A percentile compares a stretch with the other conserved stretches of the same genome.
These are phyloP conservation scores for Balansia obtecta DNA, from an alignment of 2,329 filamentous ascomycete genomes.

Conservation along the genomic window DNA sequence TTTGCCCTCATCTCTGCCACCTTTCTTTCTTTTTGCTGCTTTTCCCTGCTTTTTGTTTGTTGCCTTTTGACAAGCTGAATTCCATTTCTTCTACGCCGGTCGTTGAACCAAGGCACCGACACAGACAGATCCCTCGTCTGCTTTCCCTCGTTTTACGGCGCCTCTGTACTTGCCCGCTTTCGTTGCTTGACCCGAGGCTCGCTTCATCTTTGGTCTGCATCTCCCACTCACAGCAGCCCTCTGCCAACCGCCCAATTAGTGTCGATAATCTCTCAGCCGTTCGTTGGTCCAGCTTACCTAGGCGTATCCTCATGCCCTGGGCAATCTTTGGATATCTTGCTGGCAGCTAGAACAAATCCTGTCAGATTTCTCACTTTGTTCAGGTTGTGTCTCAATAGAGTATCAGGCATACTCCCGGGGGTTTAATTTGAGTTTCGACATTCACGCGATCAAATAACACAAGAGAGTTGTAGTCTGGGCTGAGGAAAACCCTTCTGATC, in stretches of 20 bases:
- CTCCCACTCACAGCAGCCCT: background rate
- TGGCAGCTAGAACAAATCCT: background rate
- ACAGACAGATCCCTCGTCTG: background rate
- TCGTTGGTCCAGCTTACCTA: background rate
- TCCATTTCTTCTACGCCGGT: slow-evolving; percentile 1
- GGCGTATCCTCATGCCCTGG: background rate
- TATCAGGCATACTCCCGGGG: background rate
- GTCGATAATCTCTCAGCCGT: background rate
- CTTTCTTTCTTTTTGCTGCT: background rate
- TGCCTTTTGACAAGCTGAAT: background rate
- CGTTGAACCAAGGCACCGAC: slow-evolving; percentile 1
- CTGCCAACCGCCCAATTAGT: background rate
- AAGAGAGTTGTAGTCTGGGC: too few species aligned
- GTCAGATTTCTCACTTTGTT: background rate
- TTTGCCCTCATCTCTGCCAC: background rate
- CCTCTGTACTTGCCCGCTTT: background rate
- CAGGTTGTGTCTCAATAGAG: background rate
- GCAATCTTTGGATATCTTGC: background rate
- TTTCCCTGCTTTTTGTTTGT: background rate
- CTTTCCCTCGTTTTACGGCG: slow-evolving; percentile 1
- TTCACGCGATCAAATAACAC: background rate
- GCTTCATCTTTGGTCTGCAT: background rate
- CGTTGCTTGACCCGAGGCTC: background rate
- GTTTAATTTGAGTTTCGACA: background rate
- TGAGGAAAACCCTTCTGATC: too few species aligned